Percentiles rank a stretch among this genome's conserved stretches.
Conservation (phyloP, 163 green algal genomes). For the Coccomyxa subellipsoidea region DNA sequence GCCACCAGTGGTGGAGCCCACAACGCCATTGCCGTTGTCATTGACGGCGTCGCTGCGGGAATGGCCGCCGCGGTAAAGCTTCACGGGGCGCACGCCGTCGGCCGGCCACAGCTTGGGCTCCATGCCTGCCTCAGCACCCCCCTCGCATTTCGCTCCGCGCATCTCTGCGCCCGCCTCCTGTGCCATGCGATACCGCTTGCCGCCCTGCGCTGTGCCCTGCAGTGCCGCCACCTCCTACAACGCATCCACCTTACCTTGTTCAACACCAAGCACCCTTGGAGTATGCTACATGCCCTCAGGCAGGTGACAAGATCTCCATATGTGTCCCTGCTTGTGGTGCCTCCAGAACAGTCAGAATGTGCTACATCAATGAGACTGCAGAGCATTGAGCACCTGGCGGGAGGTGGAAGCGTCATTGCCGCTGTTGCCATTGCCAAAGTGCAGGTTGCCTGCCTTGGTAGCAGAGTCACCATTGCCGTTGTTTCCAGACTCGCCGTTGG, state of each 20-base stretch:
- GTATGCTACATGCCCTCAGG: too few relatives aligned
- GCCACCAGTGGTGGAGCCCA: background rate
- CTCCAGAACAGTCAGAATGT: too few relatives aligned
- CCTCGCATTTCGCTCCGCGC: background rate
- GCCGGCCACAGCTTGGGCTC: background rate
- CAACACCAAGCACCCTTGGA: too few relatives aligned
- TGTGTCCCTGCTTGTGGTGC: too few relatives aligned
- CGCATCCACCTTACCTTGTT: too few relatives aligned
- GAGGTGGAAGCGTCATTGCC: slow-evolving; percentile 3
- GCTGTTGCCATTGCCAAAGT: slow-evolving; percentile 1
- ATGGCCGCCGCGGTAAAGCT: background rate
- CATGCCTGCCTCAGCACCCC: background rate
- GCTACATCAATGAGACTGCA: background rate
- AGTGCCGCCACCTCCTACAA: slow-evolving; percentile 2
- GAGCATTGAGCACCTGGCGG: background rate
- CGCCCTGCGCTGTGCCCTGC: slow-evolving; percentile 1
- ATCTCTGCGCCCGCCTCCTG: background rate
- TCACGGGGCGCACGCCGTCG: background rate
- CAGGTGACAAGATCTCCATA: too few relatives aligned
- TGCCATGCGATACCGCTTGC: background rate
- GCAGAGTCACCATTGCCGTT: slow-evolving; percentile 52
- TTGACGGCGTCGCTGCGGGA: background rate
- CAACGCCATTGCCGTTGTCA: background rate
- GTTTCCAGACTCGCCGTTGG: slow-evolving; percentile 31
- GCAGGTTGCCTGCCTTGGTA: slow-evolving; percentile 16